Percentiles rank a stretch among this genome's conserved stretches.
These are phyloP conservation scores for Acanthamoeba triangularis DNA, from an alignment of 208 protist species.

Conservation along the genomic window DNA sequence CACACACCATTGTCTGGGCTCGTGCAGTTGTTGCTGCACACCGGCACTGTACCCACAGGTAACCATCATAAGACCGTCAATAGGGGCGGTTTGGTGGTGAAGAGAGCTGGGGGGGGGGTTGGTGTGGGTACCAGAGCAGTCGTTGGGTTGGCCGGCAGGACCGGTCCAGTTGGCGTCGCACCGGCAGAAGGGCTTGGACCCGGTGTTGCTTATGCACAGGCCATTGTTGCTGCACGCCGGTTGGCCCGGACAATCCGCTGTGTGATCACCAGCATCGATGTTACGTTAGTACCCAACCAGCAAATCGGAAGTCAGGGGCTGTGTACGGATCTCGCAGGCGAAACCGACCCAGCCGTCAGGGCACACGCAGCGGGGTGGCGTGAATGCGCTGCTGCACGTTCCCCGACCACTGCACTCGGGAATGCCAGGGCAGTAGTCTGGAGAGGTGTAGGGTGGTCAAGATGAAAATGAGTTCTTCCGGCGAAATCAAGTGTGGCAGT, in stretches of 20 bases:
- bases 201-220: neutral
- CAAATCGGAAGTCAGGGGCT: no score
- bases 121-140: neutral
- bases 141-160: neutral
- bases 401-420: neutral
- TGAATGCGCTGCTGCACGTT: neutral
- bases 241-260: neutral
- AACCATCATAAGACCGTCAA: no score
- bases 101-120: neutral
- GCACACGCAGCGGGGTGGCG: neutral
- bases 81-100: neutral
- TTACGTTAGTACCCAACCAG: no score
- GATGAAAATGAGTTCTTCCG: no score
- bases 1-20: neutral
- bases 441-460: no score
- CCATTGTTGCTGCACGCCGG: neutral
- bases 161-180: constrained; percentile 17
- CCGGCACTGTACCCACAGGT: neutral
- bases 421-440: no score
- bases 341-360: neutral
- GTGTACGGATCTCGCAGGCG: neutral
- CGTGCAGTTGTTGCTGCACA: neutral
- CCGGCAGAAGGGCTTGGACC: neutral
- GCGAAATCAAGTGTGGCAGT: no score
- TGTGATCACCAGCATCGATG: neutral